Evolutionary conservation across 257 asterid species (phyloP).

Genomic region (Osmanthus fragrans): DNA sequence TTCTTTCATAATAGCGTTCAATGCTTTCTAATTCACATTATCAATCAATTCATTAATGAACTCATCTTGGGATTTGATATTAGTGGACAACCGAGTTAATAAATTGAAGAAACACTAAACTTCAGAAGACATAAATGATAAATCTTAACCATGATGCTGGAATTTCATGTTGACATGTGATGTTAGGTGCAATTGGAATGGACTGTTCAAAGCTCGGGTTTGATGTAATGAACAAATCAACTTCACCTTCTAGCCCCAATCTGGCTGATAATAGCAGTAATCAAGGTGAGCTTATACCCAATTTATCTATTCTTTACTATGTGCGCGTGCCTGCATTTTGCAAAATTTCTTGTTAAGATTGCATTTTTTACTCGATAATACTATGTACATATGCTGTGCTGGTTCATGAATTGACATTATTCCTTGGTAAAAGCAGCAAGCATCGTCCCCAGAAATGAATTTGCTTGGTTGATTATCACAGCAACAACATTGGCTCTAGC

Average conservation of each 20-base stretch:
- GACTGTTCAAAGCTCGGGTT: slow-evolving; percentile 46
- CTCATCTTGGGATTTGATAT: background rate
- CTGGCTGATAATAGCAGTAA: slow-evolving; percentile 20
- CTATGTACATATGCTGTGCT: background rate
- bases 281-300: slow-evolving; percentile 33
- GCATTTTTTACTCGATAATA: background rate
- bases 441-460: slow-evolving; percentile 16
- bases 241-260: slow-evolving; percentile 31
- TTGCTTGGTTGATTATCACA: slow-evolving; percentile 39
- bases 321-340: too few species aligned
- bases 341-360: background rate
- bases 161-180: background rate
- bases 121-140: background rate
- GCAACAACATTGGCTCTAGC: slow-evolving; percentile 36
- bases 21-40: background rate
- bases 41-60: background rate
- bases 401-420: background rate
- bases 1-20: too few species aligned
- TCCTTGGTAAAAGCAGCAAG: slow-evolving; percentile 11
- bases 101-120: background rate
- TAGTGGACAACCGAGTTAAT: background rate
- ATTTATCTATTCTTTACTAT: background rate
- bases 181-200: slow-evolving; percentile 62
- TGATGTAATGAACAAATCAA: slow-evolving; percentile 29
- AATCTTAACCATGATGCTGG: background rate